Evolutionary conservation across 2,329 filamentous ascomycete genomes (phyloP).

Genomic region (Alternaria viburni): DNA sequence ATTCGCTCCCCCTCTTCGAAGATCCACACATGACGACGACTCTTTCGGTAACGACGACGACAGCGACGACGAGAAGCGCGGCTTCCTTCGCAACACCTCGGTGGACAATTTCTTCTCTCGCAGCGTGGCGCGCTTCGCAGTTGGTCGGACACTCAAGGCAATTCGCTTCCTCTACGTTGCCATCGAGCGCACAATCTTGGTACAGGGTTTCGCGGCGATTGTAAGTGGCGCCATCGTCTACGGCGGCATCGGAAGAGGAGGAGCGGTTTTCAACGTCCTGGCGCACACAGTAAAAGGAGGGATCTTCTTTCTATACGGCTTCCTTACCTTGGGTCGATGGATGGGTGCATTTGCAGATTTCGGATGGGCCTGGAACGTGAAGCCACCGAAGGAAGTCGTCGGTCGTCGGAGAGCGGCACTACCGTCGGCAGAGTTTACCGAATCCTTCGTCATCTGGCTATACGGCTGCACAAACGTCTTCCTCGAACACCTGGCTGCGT

Average conservation of each 20-base stretch:
- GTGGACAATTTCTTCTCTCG: slow-evolving; percentile 60
- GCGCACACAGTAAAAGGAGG: slow-evolving; percentile 95
- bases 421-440: slow-evolving; percentile 85
- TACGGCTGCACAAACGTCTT: slow-evolving; percentile 93
- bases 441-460: slow-evolving; percentile 87
- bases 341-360: slow-evolving; percentile 87
- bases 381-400: slow-evolving; percentile 64
- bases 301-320: slow-evolving; percentile 92
- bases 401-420: slow-evolving; percentile 66
- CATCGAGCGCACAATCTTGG: slow-evolving; percentile 77
- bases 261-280: slow-evolving; percentile 78
- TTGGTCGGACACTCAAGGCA: slow-evolving; percentile 62
- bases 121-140: slow-evolving; percentile 61
- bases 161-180: slow-evolving; percentile 68
- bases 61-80: slow-evolving; percentile 52
- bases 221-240: slow-evolving; percentile 76
- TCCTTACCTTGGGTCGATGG: slow-evolving; percentile 87
- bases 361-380: slow-evolving; percentile 95
- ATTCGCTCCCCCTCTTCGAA: slow-evolving; percentile 48
- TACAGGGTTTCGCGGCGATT: slow-evolving; percentile 77
- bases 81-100: slow-evolving; percentile 55
- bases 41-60: slow-evolving; percentile 53
- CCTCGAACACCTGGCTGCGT: slow-evolving; percentile 81
- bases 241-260: slow-evolving; percentile 79
- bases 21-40: slow-evolving; percentile 52